Base-by-base conservation (phyloP, 2,329 filamentous ascomycete genomes). In the Penicillium capsulatum region DNA sequence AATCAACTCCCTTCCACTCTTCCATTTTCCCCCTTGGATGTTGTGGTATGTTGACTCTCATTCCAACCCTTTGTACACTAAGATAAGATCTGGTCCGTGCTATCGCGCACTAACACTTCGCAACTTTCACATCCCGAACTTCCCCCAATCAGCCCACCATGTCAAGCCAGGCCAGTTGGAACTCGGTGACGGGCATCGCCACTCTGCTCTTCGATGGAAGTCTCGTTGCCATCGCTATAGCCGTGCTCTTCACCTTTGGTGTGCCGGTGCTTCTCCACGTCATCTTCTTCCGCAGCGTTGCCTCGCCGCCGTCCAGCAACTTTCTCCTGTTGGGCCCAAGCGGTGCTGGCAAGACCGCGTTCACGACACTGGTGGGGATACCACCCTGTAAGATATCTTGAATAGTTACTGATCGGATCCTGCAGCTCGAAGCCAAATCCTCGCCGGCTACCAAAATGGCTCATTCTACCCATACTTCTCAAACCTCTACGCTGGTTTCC, bases 261-360 rank as follows among this genome's bases (percentile, higher is more conserved):
- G 71, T 86, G 17, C 92, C 92, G 14, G 59, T 94, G 36, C 60
- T 94, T 38, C 73, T 96, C 33, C 92, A 97, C 70, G 63, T 79
- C 42, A 70, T 84, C 60, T 76, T 95, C 59, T 81, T 88, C 63
- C 77, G 77, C 39, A 74, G 79, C 34, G 76, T 77, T 27, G 76
- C 81, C 10, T 64, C 65, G 36, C 82, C 84, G 55, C 79, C 79
- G 26, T 75, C 73, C 10, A 76, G 85, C 17, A 88, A 91, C 34
- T 84, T 83, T 6, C 80, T 97, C 45, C 72, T 96, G 30, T 64
- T 90, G 34, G 92, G 92, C 1, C 88, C 91, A 11, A 82, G 83
- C 40, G 85, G 83, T 48, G 77, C 80, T 34, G 92, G 92, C 57
- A 98, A 97, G 72, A 97, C 92, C 0, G 78, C 86, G 7, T 79